Percentiles rank a stretch among this genome's conserved stretches.
These are phyloP conservation scores for Protomyces arabidopsidicola DNA, from an alignment of 1,139 yeast species.

Conservation along the genomic window DNA sequence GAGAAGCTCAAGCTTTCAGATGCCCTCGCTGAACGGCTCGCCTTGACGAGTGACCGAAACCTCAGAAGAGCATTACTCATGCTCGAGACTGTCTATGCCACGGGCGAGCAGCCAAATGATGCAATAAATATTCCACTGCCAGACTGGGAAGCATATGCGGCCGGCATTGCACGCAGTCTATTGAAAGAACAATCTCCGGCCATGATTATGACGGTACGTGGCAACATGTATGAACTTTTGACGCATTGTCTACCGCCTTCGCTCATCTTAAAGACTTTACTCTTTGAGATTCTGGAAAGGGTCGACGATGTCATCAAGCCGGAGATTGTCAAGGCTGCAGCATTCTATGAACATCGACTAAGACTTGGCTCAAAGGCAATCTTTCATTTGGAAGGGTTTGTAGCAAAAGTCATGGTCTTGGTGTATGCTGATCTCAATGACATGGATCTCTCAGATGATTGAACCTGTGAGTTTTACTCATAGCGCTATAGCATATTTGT, in stretches of 20 bases:
- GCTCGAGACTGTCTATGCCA: constrained; percentile 75
- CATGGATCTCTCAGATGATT: constrained; percentile 6
- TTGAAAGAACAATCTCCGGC: constrained; percentile 60
- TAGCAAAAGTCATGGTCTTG: constrained; percentile 68
- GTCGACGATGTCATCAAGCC: constrained; percentile 46
- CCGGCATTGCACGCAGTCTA: constrained; percentile 58
- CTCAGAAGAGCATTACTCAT: constrained; percentile 71
- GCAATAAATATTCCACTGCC: constrained; percentile 51
- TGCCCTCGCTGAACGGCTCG: constrained; percentile 51
- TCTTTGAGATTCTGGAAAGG: constrained; percentile 49
- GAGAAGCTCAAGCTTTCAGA: constrained; percentile 52
- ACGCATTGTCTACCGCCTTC: constrained; percentile 93
- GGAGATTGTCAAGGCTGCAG: constrained; percentile 61
- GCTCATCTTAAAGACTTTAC: constrained; percentile 53
- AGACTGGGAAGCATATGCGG: constrained; percentile 84
- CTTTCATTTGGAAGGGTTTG: constrained; percentile 90
- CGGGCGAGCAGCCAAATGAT: constrained; percentile 43
- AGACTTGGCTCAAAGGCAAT: constrained; percentile 83
- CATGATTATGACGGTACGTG: constrained; percentile 63
- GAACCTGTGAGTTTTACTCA: neutral
- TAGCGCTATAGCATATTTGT: neutral
- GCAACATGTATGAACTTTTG: constrained; percentile 72
- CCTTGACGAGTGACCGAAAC: constrained; percentile 59
- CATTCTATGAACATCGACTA: constrained; percentile 80
- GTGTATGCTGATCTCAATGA: constrained; percentile 24